These are phyloP conservation scores for Aquilaria malaccensis DNA, from an alignment of 345 rosid species.

Conservation along the genomic window DNA sequence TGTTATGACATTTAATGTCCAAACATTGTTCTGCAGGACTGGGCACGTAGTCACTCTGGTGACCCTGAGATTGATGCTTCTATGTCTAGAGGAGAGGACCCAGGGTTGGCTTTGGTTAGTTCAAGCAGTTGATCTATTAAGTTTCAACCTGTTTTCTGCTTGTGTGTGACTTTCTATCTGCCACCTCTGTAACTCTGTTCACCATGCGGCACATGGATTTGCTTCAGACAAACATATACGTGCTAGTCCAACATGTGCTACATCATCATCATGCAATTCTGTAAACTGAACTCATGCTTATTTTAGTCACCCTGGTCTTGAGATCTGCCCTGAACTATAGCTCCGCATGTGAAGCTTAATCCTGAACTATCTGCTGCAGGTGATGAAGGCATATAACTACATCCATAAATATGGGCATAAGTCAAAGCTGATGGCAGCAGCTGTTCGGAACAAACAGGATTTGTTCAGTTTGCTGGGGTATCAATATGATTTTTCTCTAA, in stretches of 20 bases:
- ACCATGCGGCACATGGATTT: too few relatives aligned
- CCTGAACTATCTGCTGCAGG: constrained; percentile 24
- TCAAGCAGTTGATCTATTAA: not conserved
- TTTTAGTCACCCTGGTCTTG: too few relatives aligned
- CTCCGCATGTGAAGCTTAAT: too few relatives aligned
- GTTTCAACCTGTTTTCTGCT: not conserved
- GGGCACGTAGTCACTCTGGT: constrained; percentile 90
- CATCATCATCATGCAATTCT: too few relatives aligned
- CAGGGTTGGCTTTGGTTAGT: constrained; percentile 88
- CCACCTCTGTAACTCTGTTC: too few relatives aligned
- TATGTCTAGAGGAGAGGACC: constrained; percentile 75
- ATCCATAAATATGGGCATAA: constrained; percentile 91
- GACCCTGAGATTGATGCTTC: constrained; percentile 89
- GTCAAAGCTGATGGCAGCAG: constrained; percentile 97
- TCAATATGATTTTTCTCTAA: not conserved
- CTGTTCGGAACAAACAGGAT: constrained; percentile 95
- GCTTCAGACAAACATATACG: too few relatives aligned
- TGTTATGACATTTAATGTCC: too few relatives aligned
- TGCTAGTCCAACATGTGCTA: too few relatives aligned
- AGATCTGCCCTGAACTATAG: too few relatives aligned
- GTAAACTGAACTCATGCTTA: too few relatives aligned
- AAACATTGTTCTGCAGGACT: constrained; percentile 46
- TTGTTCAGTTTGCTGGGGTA: constrained; percentile 92
- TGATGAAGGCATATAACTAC: constrained; percentile 69
- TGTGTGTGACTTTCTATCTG: not conserved